Evolutionary conservation across 2,329 filamentous ascomycete species (phyloP), one percentile per base, ranked within the genome.

Genomic region (Simplicillium sp.): DNA sequence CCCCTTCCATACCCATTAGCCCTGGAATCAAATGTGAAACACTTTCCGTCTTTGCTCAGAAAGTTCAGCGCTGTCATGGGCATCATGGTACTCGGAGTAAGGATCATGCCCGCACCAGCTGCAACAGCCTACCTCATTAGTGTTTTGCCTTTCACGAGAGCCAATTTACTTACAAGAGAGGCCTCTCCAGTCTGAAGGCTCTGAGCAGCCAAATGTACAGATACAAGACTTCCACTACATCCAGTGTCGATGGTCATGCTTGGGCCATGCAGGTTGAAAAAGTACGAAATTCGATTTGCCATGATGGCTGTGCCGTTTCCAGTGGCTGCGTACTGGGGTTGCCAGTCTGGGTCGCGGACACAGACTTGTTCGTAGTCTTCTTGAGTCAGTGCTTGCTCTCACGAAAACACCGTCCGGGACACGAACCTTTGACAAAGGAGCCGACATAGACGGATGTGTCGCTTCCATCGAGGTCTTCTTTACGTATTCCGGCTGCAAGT

Each of bases 1-100:
- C 78, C 80, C 28, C 79, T 66, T 0, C 72, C 77, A 50, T 83
- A 84, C 1, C 80, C 81, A 43, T 75, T 73, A 14, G 75, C 80
- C 3, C 66, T 64, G n/a, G 62, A 53, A 48, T 80, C 78, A 50
- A 74, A 80, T 5, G 71, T 72, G 44, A 68, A 68, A 29, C 62
- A 68, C 43, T 64, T 71, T 2, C 72, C 71, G 41, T 70, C 64
- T 2, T 68, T 64, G 34, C 70, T 71, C 1, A 76, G 57, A 39
- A 76, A 73, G 45, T 71, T 72, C 14, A 75, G 54, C 4, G 66
- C 69, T 2, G 69, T 71, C 71, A 75, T 75, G 2, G 70, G 69
- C 59, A 74, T 70, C 50, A 75, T 73, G 4, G 70, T 75, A 39
- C 69, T 70, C 0, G 71, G 71, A 0, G 68, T 70, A 12, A 75